These are phyloP conservation scores for Sporisorium graminicola DNA, from an alignment of 1,284 basidiomycete species.

Conservation along the genomic window DNA sequence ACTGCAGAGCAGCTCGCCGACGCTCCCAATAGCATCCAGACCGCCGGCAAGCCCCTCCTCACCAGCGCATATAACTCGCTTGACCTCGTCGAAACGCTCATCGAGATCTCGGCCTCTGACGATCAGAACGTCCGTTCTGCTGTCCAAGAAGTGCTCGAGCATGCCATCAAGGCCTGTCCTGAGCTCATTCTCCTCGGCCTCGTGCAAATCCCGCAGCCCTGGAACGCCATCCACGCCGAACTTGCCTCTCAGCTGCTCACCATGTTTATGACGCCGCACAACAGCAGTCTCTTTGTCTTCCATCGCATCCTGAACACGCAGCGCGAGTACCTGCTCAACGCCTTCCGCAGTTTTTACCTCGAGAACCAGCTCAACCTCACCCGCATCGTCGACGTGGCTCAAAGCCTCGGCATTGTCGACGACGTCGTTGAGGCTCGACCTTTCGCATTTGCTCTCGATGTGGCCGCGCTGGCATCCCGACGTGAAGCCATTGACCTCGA, in stretches of 20 bases:
- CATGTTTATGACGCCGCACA: constrained; percentile 92
- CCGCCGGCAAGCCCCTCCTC: constrained; percentile 78
- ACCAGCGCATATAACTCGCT: constrained; percentile 93
- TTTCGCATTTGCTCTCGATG: constrained; percentile 82
- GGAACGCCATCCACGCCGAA: constrained; percentile 86
- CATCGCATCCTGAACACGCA: constrained; percentile 94
- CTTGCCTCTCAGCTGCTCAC: constrained; percentile 87
- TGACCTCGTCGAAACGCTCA: constrained; percentile 86
- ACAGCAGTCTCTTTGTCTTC: constrained; percentile 95
- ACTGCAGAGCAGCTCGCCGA: constrained; percentile 56
- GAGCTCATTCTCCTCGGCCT: constrained; percentile 94
- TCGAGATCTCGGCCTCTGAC: constrained; percentile 91
- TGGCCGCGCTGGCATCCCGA: constrained; percentile 90
- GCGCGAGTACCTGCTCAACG: constrained; percentile 83
- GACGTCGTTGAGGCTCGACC: constrained; percentile 87
- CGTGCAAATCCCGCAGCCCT: constrained; percentile 85
- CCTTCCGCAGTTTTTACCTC: constrained; percentile 90
- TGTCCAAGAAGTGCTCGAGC: constrained; percentile 66
- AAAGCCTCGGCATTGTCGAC: constrained; percentile 92
- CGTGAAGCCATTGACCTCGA: constrained; percentile 94
- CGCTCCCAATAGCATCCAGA: constrained; percentile 85
- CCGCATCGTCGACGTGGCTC: constrained; percentile 92
- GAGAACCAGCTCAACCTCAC: constrained; percentile 94
- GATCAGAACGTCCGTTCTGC: constrained; percentile 71
- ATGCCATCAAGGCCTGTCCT: constrained; percentile 78